Base-by-base conservation (phyloP, 2,329 filamentous ascomycete genomes). In the Ceratocystis cubensis region DNA sequence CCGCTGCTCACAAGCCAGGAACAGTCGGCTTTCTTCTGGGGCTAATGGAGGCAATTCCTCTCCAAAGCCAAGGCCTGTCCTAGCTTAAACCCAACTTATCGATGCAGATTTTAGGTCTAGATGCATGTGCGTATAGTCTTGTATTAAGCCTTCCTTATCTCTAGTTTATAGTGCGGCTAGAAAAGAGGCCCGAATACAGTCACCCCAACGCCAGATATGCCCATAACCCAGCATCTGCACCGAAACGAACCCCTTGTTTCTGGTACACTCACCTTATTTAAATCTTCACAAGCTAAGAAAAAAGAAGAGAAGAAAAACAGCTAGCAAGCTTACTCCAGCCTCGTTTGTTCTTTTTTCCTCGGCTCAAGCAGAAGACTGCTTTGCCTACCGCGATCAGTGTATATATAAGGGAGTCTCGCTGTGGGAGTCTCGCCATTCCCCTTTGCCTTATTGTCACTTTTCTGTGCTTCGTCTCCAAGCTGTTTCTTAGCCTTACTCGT, bases 131-230 rank as follows among this genome's bases (percentile, higher is more conserved):
- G n/a, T 6, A 13, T 28, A 30, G 8, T 57, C 25, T 28, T 17
- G 25, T 13, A 17, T 6, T 28, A 25, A 13, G 10, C 8, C 22
- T 56, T 25, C 13, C 20, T 25, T 28, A 15, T 56, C 20, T 56
- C 13, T 25, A 15, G 50, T 0, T 15, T 30, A 20, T 15, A 15
- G 20, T 15, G 20, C 50, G 17, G 20, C 53, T 57, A 57, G 30
- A 33, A 57, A 33, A 57, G 53, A 57, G 53, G 53, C 53, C 48
- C 48, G 48, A 50, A 50, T 50, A 20, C 48, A 41, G 37, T 15
- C 37, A 15, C 10, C 37, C 37, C 37, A 41, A 13, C 37, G 37
- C 37, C n/a, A 20, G 8, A 8, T 10, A 8, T 20, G 6, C n/a
- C 48, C n/a, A 50, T 25, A 25, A 7, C 20, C 48, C 53, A 13